phyloP scores from a whole-genome alignment of 164 flowering plant genomes.

The Amborella trichopoda region DNA sequence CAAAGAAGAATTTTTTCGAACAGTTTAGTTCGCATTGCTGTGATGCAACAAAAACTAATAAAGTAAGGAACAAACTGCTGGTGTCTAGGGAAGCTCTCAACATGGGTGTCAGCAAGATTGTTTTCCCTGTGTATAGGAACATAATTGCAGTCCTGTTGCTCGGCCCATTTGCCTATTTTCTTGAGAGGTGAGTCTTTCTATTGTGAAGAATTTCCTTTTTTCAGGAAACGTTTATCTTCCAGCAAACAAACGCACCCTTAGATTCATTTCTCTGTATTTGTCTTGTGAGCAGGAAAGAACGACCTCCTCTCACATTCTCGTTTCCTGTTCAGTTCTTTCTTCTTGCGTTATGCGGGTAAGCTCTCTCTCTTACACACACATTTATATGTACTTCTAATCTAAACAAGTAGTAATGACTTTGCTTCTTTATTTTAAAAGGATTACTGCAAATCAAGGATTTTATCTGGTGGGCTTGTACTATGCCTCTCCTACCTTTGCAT shows the following conservation, averaged over 20 bases:
- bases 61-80: no score
- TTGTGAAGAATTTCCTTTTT: no score
- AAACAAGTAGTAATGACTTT: neutral
- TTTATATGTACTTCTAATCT: neutral
- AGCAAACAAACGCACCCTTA: no score
- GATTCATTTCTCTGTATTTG: no score
- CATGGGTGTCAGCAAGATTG: slow-evolving; percentile 73
- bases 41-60: no score
- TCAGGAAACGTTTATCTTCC: no score
- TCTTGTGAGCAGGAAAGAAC: slow-evolving; percentile 67
- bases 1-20: no score
- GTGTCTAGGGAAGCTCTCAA: slow-evolving; percentile 78
- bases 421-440: slow-evolving; percentile 21
- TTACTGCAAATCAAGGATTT: slow-evolving; percentile 79
- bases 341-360: slow-evolving; percentile 63
- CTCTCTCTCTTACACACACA: neutral
- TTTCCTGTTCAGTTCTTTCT: slow-evolving; percentile 60
- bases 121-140: slow-evolving; percentile 66
- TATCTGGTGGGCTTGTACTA: slow-evolving; percentile 63
- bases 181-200: slow-evolving; percentile 65
- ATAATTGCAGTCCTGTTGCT: slow-evolving; percentile 49
- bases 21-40: no score
- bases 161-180: slow-evolving; percentile 55
- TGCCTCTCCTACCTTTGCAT: slow-evolving; percentile 77
- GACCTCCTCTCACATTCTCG: slow-evolving; percentile 60